These are phyloP conservation scores for Eutrema japonicum DNA, from an alignment of 345 rosid genomes.

Conservation along the genomic window DNA sequence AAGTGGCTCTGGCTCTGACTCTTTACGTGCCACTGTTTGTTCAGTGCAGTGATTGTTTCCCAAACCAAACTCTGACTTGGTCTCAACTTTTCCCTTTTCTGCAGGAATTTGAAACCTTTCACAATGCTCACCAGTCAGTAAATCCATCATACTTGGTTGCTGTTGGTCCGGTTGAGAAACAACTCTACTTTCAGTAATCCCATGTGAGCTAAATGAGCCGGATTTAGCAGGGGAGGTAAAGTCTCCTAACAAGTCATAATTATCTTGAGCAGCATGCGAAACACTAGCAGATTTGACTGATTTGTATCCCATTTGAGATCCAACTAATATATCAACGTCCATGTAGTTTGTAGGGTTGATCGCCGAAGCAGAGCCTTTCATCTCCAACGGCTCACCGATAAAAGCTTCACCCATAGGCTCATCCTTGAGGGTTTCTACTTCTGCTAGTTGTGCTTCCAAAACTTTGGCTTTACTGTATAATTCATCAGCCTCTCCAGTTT, in stretches of 20 bases:
- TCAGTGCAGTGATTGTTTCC: conserved; percentile 15
- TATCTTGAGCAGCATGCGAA: conserved; percentile 34
- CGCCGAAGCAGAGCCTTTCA: conserved; percentile 19
- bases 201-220: conserved; percentile 25
- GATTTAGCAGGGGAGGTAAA: conserved; percentile 40
- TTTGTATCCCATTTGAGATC: conserved; percentile 25
- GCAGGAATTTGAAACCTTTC: conserved; percentile 37
- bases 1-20: conserved; percentile 36
- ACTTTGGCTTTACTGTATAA: conserved; percentile 50
- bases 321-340: conserved; percentile 41
- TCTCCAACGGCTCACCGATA: conserved; percentile 29
- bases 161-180: conserved; percentile 39
- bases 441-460: conserved; percentile 61
- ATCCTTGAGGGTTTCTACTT: conserved; percentile 46
- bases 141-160: conserved; percentile 49
- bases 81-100: conserved; percentile 45
- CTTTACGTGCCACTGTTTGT: conserved; percentile 33
- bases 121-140: conserved; percentile 53
- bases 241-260: conserved; percentile 43
- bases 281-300: conserved; percentile 1
- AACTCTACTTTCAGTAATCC: conserved; percentile 28
- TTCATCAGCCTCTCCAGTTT: conserved; percentile 60
- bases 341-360: conserved; percentile 33
- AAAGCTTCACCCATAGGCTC: conserved; percentile 39
- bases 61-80: conserved; percentile 31